Evolutionary conservation across 2,329 filamentous ascomycete species (phyloP).

Genomic region (Xylaria sp.): DNA sequence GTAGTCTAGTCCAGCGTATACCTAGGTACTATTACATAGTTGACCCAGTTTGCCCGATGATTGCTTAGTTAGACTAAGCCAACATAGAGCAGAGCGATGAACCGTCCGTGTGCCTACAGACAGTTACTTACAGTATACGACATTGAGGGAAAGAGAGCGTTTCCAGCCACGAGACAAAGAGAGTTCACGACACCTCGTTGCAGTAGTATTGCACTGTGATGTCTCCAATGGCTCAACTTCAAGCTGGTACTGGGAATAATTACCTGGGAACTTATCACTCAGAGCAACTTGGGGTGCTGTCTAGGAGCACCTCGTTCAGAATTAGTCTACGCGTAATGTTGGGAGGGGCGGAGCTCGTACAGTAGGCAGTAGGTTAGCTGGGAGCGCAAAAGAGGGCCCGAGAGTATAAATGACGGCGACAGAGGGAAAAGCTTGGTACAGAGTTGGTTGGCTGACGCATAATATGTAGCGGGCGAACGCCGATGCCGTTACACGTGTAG

Average conservation of each 20-base stretch:
- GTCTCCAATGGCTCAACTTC: background rate
- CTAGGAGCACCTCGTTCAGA: background rate
- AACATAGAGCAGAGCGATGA: conserved; percentile 15
- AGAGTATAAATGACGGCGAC: conserved; percentile 6
- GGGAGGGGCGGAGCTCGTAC: background rate
- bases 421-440: background rate
- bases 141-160: background rate
- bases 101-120: background rate
- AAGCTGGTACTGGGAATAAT: background rate
- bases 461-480: background rate
- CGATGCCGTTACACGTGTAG: conserved; percentile 14
- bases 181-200: background rate
- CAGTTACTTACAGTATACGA: background rate
- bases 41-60: conserved; percentile 11
- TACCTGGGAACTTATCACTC: background rate
- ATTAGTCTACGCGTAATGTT: background rate
- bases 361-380: background rate
- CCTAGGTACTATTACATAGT: too few species aligned
- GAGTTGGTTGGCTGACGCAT: conserved; percentile 7
- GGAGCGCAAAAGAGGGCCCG: background rate
- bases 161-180: background rate
- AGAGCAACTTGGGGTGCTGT: background rate
- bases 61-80: conserved; percentile 8
- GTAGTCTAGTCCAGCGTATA: background rate
- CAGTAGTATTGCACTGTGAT: background rate